Conservation (phyloP, 2,329 filamentous ascomycete genomes). For the Aspergillus sojae region DNA sequence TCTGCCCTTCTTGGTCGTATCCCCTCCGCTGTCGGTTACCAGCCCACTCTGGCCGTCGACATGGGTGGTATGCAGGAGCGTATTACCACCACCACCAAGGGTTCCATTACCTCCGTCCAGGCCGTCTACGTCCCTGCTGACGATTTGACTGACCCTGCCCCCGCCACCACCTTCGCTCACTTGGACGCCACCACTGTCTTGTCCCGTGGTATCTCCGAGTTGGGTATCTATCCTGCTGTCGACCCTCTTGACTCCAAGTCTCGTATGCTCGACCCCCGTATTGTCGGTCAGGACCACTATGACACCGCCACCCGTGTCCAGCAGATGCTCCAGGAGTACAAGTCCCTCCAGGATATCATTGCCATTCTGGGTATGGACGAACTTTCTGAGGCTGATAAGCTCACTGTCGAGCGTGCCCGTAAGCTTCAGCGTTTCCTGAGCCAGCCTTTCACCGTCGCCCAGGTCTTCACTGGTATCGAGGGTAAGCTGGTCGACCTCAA, state of each 20-base stretch:
- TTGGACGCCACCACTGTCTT: slow-evolving; percentile 99
- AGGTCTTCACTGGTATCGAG: slow-evolving; percentile 79
- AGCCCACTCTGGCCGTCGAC: slow-evolving; percentile 96
- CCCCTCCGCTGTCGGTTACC: slow-evolving; percentile 99
- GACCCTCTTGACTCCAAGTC: slow-evolving; percentile 99
- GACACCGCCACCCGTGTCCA: slow-evolving; percentile 90
- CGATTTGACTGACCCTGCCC: slow-evolving; percentile 99
- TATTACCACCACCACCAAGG: slow-evolving; percentile 99
- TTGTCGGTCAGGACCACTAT: slow-evolving; percentile 98
- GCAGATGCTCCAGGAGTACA: slow-evolving; percentile 99
- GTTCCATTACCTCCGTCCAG: slow-evolving; percentile 99
- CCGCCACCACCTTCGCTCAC: slow-evolving; percentile 98
- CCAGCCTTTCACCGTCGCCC: slow-evolving; percentile 93
- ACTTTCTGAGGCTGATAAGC: slow-evolving; percentile 97
- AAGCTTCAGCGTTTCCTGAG: slow-evolving; percentile 99
- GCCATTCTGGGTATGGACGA: slow-evolving; percentile 99
- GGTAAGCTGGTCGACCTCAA: slow-evolving; percentile 96
- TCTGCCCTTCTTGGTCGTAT: slow-evolving; percentile 99
- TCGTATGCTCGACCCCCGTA: slow-evolving; percentile 98
- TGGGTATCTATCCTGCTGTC: slow-evolving; percentile 99
- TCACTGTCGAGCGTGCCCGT: slow-evolving; percentile 99
- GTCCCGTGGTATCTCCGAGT: slow-evolving; percentile 99
- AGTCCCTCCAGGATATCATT: slow-evolving; percentile 99
- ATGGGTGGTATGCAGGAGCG: slow-evolving; percentile 99
- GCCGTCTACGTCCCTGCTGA: slow-evolving; percentile 99